A percentile compares a stretch with the other conserved stretches of the same genome.
Conservation (phyloP, 2,329 filamentous ascomycete species). For the Coniella lustricola region DNA sequence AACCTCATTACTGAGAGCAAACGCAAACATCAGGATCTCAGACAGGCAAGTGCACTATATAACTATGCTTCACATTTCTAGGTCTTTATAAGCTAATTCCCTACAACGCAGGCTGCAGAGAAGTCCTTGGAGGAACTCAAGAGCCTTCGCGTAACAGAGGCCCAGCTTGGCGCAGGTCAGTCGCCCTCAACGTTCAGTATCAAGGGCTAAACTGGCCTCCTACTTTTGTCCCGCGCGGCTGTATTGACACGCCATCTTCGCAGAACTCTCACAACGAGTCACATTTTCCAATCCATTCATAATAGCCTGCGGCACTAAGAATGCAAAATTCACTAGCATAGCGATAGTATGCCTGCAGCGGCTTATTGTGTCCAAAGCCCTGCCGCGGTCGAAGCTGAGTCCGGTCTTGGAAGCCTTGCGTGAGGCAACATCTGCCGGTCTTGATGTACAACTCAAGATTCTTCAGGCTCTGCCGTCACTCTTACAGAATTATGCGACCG, state of each 20-base stretch:
- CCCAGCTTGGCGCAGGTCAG: constrained; percentile 47
- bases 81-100: no score
- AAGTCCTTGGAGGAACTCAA: constrained; percentile 89
- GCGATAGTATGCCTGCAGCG: constrained; percentile 85
- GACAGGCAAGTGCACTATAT: no score
- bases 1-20: constrained; percentile 95
- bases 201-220: background rate
- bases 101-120: constrained; percentile 65
- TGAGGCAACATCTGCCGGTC: constrained; percentile 69
- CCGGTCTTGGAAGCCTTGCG: constrained; percentile 84
- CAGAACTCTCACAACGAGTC: constrained; percentile 75
- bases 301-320: constrained; percentile 83
- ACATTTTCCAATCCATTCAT: constrained; percentile 92
- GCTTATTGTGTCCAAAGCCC: constrained; percentile 72
- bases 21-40: constrained; percentile 83
- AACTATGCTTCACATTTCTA: no score
- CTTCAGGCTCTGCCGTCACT: constrained; percentile 85
- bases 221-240: no score
- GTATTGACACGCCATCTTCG: constrained; percentile 14
- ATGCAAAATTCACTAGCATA: constrained; percentile 82
- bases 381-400: constrained; percentile 71
- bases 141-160: constrained; percentile 64
- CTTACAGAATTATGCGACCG: constrained; percentile 79
- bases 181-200: constrained; percentile 40
- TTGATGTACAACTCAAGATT: constrained; percentile 94